phyloP scores from a whole-genome alignment of 169 alveolate genomes.

The Plasmodium blacklocki region DNA sequence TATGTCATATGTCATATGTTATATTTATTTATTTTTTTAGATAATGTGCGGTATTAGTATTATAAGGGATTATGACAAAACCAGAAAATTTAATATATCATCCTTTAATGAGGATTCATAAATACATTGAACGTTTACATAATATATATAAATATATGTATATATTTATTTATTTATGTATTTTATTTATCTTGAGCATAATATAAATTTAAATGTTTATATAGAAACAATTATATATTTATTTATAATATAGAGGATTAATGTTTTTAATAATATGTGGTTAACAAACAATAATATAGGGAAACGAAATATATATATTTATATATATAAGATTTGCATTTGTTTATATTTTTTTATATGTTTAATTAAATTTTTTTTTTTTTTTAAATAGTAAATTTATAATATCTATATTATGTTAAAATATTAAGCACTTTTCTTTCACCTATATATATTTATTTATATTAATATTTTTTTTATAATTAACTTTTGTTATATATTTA shows the following conservation, averaged over 20 bases:
- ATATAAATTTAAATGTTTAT: too few relatives aligned
- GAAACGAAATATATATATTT: neutral
- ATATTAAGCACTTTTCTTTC: too few relatives aligned
- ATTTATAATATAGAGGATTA: neutral
- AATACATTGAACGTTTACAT: neutral
- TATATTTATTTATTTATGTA: neutral
- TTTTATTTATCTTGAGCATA: neutral
- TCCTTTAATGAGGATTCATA: slow-evolving; percentile 47
- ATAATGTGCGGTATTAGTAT: slow-evolving; percentile 74
- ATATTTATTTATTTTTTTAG: slow-evolving; percentile 23
- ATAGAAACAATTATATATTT: too few relatives aligned
- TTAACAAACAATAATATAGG: neutral
- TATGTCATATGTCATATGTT: neutral
- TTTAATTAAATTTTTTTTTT: too few relatives aligned
- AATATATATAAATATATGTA: neutral
- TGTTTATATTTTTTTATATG: too few relatives aligned
- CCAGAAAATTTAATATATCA: slow-evolving; percentile 54
- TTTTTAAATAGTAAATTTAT: too few relatives aligned
- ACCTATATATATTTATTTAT: too few relatives aligned
- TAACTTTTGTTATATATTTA: too few relatives aligned
- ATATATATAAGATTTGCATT: neutral
- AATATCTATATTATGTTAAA: too few relatives aligned
- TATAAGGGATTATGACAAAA: slow-evolving; percentile 39
- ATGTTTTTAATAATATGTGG: neutral
- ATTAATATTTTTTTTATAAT: too few relatives aligned